Conservation (phyloP, 140 eudicot species). For the Senecio squalidus region DNA sequence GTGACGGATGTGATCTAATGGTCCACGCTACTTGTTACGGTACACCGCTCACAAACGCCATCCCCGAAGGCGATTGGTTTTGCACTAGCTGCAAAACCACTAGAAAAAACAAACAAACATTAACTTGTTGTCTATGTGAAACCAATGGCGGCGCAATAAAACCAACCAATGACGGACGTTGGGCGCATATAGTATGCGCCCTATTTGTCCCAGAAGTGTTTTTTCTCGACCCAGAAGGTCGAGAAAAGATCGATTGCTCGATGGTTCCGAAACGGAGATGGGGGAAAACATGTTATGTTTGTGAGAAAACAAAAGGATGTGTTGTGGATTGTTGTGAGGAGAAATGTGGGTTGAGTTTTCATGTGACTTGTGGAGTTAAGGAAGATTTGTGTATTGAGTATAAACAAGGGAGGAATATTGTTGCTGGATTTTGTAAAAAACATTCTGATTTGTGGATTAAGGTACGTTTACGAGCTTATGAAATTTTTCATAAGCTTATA, state of each 20-base stretch:
- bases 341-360: slow-evolving; percentile 65
- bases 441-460: slow-evolving; percentile 77
- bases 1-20: slow-evolving; percentile 89
- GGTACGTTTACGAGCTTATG: slow-evolving; percentile 26
- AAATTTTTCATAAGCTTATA: neutral
- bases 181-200: slow-evolving; percentile 91
- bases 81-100: slow-evolving; percentile 44
- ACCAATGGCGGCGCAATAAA: slow-evolving; percentile 62
- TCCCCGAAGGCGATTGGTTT: slow-evolving; percentile 93
- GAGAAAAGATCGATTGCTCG: slow-evolving; percentile 65
- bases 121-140: slow-evolving; percentile 66
- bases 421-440: slow-evolving; percentile 66
- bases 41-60: slow-evolving; percentile 45
- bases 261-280: slow-evolving; percentile 48
- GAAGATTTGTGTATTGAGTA: slow-evolving; percentile 77
- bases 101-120: slow-evolving; percentile 16
- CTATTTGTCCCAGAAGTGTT: slow-evolving; percentile 79
- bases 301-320: slow-evolving; percentile 52
- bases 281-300: slow-evolving; percentile 53
- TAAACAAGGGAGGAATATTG: slow-evolving; percentile 64
- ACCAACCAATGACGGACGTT: slow-evolving; percentile 48
- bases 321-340: slow-evolving; percentile 83
- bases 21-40: slow-evolving; percentile 87
- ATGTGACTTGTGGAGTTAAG: slow-evolving; percentile 82
- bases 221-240: slow-evolving; percentile 58